Evolutionary conservation across 768 basidiomycete genomes (phyloP).

Genomic region (Boletus huronensis): DNA sequence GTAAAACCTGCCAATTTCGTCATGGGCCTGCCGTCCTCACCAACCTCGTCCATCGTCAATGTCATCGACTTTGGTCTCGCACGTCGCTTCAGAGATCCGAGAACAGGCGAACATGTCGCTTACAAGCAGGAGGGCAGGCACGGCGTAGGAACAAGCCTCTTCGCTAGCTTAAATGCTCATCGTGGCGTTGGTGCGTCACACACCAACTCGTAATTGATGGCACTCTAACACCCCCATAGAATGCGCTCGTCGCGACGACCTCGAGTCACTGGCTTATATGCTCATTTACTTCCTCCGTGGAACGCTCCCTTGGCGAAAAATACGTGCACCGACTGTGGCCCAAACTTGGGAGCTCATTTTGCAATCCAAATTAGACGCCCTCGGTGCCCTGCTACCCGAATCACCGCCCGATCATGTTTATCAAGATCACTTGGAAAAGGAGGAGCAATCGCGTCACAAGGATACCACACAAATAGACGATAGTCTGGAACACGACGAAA

Average conservation of each 20-base stretch:
- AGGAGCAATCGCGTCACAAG: not conserved
- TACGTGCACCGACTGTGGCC: constrained; percentile 61
- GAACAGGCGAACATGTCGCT: constrained; percentile 63
- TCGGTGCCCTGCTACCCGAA: constrained; percentile 28
- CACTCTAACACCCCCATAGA: constrained; percentile 37
- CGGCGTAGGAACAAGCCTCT: constrained; percentile 75
- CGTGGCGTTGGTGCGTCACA: constrained; percentile 60
- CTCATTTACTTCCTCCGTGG: constrained; percentile 78
- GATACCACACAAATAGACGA: constrained; percentile 14
- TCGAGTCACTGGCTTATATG: constrained; percentile 81
- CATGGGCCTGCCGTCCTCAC: constrained; percentile 70
- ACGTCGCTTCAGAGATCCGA: constrained; percentile 68
- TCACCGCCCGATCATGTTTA: constrained; percentile 14
- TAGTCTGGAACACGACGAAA: constrained; percentile 6
- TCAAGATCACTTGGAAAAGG: constrained; percentile 1
- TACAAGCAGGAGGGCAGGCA: constrained; percentile 71
- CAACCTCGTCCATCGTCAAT: constrained; percentile 72
- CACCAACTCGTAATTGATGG: not conserved
- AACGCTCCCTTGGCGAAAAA: constrained; percentile 73
- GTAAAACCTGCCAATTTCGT: constrained; percentile 99
- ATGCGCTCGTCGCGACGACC: constrained; percentile 73
- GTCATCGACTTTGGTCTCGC: constrained; percentile 89
- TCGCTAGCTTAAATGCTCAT: constrained; percentile 73
- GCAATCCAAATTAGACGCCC: constrained; percentile 64
- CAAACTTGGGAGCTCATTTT: constrained; percentile 77